Evolutionary conservation across 2,329 filamentous ascomycete species (phyloP), one percentile per base, ranked within the genome.

Genomic region (Sporothrix inflata): DNA sequence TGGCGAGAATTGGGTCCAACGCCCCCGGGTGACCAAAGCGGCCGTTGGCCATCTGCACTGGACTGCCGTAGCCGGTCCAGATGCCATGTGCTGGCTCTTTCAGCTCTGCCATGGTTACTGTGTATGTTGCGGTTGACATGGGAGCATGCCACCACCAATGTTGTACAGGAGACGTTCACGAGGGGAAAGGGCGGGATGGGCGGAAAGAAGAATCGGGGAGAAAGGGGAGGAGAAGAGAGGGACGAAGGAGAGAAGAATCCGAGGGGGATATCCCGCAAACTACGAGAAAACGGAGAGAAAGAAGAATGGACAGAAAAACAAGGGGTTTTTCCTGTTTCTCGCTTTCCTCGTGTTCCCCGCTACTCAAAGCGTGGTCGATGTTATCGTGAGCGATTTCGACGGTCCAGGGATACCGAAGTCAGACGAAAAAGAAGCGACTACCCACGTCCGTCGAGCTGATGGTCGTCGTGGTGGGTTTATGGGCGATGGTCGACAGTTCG

Each of bases 121-220:
- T 85, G 81, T 89, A 88, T 76, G 86, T 87, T 80, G 86, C 86
- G 83, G 86, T 87, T 84, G 87, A 88, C 86, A 89, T 89, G 85
- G 82, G 85, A 83, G 79, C 85, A 86, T 87, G 78, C 83, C 84
- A 79, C 72, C 21, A 47, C 45, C 27, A 73, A 71, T 57, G 55
- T 9, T 47, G 42, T 9, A 16, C 53, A 9, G 2, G 16, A 68
- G 68, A 65, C 38, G 45, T 42, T 53, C 69, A 63, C 38, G 40
- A n/a, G 5, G 11, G 11, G 27, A 51, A n/a, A 38, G 2, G 47
- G 12, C 12, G 16, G 3, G n/a, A 3, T 14, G 12, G 38, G 38
- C n/a, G 38, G 57, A 24, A 42, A 40, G 5, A 45, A 27, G 21
- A 24, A 24, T 9, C 27, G 51, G 47, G 38, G 0, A 27, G 3